Base-by-base conservation (phyloP, 495 filamentous ascomycete species). In the Hypomontagnella monticulosa region DNA sequence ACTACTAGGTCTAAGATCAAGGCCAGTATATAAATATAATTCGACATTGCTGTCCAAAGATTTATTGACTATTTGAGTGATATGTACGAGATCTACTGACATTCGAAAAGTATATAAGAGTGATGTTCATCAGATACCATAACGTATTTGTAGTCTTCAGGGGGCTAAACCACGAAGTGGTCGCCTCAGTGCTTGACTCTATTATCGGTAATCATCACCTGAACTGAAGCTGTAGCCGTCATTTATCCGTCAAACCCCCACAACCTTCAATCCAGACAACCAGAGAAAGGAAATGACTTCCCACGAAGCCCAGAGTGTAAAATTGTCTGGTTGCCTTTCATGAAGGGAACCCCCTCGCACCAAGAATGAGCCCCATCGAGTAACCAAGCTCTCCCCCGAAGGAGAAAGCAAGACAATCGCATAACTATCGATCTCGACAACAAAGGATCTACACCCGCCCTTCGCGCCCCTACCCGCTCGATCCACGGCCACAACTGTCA, bases 341-440 rank as follows among this genome's bases (percentile, higher is more conserved):
- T 47, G 40, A 53, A 79, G 73, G 27, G 73, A 77, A 78, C 71
- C 91, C 88, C 91, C 93, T 97, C 93, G 93, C 90, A 88, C 91
- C 95, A 91, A 97, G 92, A 97, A 97, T 99, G 92, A 97, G 95
- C 95, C 95, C 95, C 95, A 97, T 99, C 93, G 92, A 96, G 95
- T 97, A 93, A 96, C 91, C 86, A 74, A 75, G 73, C 70, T 63
- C 85, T 87, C 85, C 80, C 71, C 73, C 66, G 70, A 70, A 65
- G 59, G 69, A 75, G 61, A 71, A 73, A 75, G 70, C 63, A 65
- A 72, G 84, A 91, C 92, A 97, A 97, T 97, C 95, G 93, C 94
- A 97, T 99, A 87, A 90, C 95, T 97, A 87, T 97, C 82, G 75
- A 91, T 86, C 87, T 82, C 87, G 94, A 97, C 94, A 91, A 97